Conservation (phyloP, 495 filamentous ascomycete species). For the Xylaria grammica region DNA sequence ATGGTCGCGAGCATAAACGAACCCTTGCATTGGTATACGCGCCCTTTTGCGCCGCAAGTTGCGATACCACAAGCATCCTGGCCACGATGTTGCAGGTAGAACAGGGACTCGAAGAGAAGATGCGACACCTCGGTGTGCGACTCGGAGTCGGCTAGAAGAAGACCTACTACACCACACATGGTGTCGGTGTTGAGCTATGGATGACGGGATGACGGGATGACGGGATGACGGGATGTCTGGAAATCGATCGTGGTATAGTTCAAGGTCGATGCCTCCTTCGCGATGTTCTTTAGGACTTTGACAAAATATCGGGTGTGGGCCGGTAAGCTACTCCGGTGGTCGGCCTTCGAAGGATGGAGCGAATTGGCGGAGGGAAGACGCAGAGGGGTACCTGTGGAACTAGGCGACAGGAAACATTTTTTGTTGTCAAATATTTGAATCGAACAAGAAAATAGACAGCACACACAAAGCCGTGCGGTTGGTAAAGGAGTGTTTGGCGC, state of each 20-base stretch:
- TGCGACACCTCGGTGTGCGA: slow-evolving; percentile 46
- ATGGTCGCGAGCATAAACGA: neutral
- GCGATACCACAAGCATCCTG: slow-evolving; percentile 93
- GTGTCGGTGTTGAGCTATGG: slow-evolving; percentile 26
- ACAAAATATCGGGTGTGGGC: neutral
- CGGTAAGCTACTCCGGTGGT: slow-evolving; percentile 9
- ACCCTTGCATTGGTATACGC: slow-evolving; percentile 86
- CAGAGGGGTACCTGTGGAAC: neutral
- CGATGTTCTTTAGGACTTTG: neutral
- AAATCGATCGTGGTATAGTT: neutral
- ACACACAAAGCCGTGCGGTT: neutral
- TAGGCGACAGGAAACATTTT: neutral
- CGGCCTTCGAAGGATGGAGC: neutral
- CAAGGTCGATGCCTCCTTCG: neutral
- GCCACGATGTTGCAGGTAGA: slow-evolving; percentile 83
- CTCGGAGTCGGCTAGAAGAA: slow-evolving; percentile 72
- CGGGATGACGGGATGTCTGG: neutral
- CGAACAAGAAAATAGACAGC: neutral
- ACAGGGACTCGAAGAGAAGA: slow-evolving; percentile 88
- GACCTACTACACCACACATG: slow-evolving; percentile 88
- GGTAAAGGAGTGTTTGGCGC: slow-evolving; percentile 4
- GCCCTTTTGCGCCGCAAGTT: slow-evolving; percentile 76
- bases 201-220: neutral
- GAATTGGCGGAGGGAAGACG: neutral
- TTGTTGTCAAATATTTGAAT: neutral